phyloP scores from a whole-genome alignment of 192 early-diverging fungal genomes.

The Podila minutissima region DNA sequence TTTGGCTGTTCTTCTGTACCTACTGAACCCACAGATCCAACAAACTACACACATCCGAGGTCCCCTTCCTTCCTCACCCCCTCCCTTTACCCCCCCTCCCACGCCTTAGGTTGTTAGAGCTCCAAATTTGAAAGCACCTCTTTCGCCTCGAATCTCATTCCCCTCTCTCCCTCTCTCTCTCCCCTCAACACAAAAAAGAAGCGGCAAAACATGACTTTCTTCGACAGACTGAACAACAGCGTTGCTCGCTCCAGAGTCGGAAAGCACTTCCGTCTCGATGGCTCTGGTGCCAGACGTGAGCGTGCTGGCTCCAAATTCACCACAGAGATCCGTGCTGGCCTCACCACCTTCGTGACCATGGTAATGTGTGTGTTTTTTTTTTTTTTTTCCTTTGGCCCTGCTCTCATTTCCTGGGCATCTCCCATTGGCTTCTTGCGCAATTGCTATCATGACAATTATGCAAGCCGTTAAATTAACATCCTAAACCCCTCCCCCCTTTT shows the following conservation, averaged over 20 bases:
- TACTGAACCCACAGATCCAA: background rate
- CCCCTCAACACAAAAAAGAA: background rate
- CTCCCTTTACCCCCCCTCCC: background rate
- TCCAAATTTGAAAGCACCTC: conserved; percentile 34
- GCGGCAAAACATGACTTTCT: conserved; percentile 21
- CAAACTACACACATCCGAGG: background rate
- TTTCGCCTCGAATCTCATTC: background rate
- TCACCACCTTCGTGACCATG: conserved; percentile 78
- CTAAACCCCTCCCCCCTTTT: no score
- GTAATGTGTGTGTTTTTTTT: no score
- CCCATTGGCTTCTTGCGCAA: background rate
- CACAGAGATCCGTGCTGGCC: conserved; percentile 74
- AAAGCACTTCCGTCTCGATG: conserved; percentile 63
- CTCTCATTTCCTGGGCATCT: background rate
- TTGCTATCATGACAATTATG: background rate
- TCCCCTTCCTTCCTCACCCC: conserved; percentile 9
- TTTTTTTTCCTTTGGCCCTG: background rate
- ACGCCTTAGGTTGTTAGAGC: conserved; percentile 18
- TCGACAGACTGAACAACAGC: conserved; percentile 33
- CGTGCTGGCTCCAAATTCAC: conserved; percentile 73
- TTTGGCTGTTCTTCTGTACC: conserved; percentile 1
- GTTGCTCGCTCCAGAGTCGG: conserved; percentile 61
- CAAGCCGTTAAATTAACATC: no score
- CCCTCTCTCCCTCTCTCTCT: background rate
- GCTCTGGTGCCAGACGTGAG: conserved; percentile 53